phyloP scores from a whole-genome alignment of 164 flowering plant genomes.

The Euptelea pleiosperma region DNA sequence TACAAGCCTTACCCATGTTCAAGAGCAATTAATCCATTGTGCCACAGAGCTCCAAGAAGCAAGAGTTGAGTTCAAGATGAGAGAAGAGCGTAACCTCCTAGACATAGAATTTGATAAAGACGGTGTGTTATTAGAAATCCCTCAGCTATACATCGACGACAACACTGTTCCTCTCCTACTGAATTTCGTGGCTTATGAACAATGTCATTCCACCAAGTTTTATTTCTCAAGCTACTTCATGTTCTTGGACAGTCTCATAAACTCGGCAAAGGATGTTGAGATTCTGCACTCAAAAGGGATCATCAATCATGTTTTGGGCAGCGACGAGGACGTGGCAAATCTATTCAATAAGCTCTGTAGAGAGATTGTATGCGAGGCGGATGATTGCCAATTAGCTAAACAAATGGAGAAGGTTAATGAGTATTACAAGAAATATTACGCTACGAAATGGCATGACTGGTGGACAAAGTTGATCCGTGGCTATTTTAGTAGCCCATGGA shows the following conservation, averaged over 20 bases:
- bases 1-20: not conserved
- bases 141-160: conserved; percentile 26
- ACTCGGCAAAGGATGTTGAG: conserved; percentile 25
- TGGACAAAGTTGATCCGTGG: conserved; percentile 17
- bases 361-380: conserved; percentile 19
- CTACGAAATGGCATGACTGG: conserved; percentile 14
- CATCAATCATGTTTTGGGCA: conserved; percentile 27
- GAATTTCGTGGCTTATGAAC: conserved; percentile 35
- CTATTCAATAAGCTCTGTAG: conserved; percentile 25
- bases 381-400: conserved; percentile 17
- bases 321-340: conserved; percentile 23
- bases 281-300: conserved; percentile 25
- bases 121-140: conserved; percentile 23
- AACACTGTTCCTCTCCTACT: conserved; percentile 23
- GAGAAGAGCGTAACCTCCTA: conserved; percentile 10
- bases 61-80: conserved; percentile 15
- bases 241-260: conserved; percentile 28
- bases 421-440: conserved; percentile 6
- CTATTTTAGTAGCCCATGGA: conserved; percentile 32
- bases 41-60: conserved; percentile 26
- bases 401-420: conserved; percentile 12
- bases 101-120: conserved; percentile 19
- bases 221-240: conserved; percentile 26
- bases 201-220: conserved; percentile 16
- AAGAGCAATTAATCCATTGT: conserved; percentile 18